Conservation (phyloP, 257 asterid genomes). For the Anisodus tanguticus region DNA sequence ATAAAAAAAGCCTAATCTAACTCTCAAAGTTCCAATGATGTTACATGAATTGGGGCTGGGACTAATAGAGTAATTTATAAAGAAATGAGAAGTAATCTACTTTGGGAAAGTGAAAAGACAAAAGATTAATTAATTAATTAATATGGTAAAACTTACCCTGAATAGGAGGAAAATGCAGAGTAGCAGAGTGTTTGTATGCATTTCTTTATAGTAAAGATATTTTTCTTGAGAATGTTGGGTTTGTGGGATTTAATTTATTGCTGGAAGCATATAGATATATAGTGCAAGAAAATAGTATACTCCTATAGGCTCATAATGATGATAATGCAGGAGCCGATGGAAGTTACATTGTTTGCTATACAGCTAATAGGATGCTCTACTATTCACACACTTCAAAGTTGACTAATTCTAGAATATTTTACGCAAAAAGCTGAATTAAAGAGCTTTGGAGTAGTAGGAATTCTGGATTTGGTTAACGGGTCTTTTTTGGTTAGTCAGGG, state of each 20-base stretch:
- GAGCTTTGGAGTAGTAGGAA: background rate
- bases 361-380: constrained; percentile 1
- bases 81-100: background rate
- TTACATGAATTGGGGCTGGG: no score
- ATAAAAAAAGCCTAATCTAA: no score
- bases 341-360: background rate
- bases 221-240: background rate
- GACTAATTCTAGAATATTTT: background rate
- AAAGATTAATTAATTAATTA: background rate
- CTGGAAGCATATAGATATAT: background rate
- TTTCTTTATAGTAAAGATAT: background rate
- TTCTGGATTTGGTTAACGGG: background rate
- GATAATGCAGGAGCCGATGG: background rate
- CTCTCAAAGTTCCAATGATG: no score
- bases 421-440: background rate
- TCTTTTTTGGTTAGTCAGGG: background rate
- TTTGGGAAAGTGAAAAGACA: background rate
- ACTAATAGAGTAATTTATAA: background rate
- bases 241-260: background rate
- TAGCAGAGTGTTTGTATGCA: background rate
- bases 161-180: constrained; percentile 13
- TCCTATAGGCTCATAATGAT: background rate
- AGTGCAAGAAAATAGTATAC: background rate
- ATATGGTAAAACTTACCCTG: constrained; percentile 12
- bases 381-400: background rate